Conservation (phyloP, 2,329 filamentous ascomycete genomes). For the Westerdykella sp. region DNA sequence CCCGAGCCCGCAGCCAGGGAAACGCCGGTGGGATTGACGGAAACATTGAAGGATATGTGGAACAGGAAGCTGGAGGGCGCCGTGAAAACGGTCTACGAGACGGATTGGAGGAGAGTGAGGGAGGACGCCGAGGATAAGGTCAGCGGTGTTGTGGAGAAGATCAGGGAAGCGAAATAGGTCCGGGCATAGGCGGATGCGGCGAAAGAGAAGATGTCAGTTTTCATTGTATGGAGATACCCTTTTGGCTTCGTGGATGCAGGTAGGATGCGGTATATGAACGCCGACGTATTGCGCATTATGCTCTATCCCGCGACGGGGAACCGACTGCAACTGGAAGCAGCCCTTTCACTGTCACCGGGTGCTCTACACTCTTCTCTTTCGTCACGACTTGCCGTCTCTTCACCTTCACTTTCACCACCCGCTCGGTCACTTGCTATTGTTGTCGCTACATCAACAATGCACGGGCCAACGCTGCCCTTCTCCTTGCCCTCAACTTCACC, state of each 20-base stretch:
- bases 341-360: background rate
- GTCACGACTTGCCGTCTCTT: background rate
- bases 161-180: slow-evolving; percentile 27
- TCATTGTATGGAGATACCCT: background rate
- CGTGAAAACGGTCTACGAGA: slow-evolving; percentile 39
- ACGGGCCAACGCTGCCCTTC: background rate
- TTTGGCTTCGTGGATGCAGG: background rate
- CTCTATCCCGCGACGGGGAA: too few species aligned
- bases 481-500: background rate
- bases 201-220: background rate
- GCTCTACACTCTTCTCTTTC: background rate
- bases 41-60: slow-evolving; percentile 47
- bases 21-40: slow-evolving; percentile 37
- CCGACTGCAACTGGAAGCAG: too few species aligned
- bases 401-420: background rate
- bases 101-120: slow-evolving; percentile 41
- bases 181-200: background rate
- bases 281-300: background rate
- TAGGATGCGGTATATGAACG: background rate
- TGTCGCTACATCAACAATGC: background rate
- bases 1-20: slow-evolving; percentile 36
- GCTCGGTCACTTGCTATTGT: background rate
- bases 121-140: slow-evolving; percentile 39
- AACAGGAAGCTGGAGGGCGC: slow-evolving; percentile 43
- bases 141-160: slow-evolving; percentile 28